Evolutionary conservation across 1,139 yeast genomes (phyloP).

Genomic region (Geotrichum klebahnii): DNA sequence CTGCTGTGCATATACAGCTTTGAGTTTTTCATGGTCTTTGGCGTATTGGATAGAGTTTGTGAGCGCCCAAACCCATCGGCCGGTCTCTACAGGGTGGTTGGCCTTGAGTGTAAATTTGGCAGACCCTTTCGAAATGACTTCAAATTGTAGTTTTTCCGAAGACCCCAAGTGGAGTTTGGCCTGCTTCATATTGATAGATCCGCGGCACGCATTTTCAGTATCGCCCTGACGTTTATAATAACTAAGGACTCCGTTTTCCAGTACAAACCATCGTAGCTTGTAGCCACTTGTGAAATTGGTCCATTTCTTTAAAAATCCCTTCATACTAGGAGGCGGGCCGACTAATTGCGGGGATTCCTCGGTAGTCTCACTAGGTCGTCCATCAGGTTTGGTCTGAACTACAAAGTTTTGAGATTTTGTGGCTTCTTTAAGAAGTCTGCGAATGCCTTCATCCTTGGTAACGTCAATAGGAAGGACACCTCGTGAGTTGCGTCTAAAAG

Average conservation of each 20-base stretch:
- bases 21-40: conserved; percentile 52
- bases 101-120: conserved; percentile 90
- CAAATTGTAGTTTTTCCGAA: conserved; percentile 86
- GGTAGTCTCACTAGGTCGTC: conserved; percentile 12
- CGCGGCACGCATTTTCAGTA: conserved; percentile 81
- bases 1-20: conserved; percentile 1
- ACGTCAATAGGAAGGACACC: conserved; percentile 83
- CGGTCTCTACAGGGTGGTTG: conserved; percentile 91
- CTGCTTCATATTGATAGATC: conserved; percentile 78
- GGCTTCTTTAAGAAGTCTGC: conserved; percentile 63
- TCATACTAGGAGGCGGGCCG: conserved; percentile 64
- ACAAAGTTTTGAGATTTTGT: conserved; percentile 83
- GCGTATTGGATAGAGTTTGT: conserved; percentile 86
- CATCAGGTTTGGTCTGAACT: conserved; percentile 19
- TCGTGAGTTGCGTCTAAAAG: conserved; percentile 76
- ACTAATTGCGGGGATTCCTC: conserved; percentile 22
- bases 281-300: conserved; percentile 95
- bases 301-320: conserved; percentile 93
- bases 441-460: conserved; percentile 58
- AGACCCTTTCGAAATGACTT: conserved; percentile 58
- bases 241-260: conserved; percentile 81
- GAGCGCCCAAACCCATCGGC: conserved; percentile 94
- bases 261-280: conserved; percentile 85
- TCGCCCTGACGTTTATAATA: conserved; percentile 91
- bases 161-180: conserved; percentile 84